Conservation (phyloP, 768 basidiomycete species). For the Obba rivulosa region DNA sequence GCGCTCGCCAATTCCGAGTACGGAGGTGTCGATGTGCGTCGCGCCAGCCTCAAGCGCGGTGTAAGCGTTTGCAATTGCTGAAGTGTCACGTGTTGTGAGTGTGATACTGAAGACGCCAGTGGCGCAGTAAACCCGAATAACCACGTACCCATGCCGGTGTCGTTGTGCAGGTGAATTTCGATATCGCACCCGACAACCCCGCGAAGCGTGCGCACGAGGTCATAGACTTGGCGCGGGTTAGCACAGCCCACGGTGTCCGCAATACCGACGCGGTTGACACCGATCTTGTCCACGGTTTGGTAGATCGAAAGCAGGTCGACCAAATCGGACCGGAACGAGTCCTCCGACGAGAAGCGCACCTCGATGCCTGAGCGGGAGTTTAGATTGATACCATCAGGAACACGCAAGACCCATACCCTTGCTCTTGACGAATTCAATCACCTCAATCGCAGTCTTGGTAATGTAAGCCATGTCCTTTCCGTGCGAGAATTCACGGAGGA, state of each 20-base stretch:
- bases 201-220: conserved; percentile 91
- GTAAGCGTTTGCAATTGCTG: conserved; percentile 97
- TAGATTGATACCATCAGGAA: background rate
- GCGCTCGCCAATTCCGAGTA: conserved; percentile 97
- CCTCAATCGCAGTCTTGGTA: conserved; percentile 97
- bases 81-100: conserved; percentile 4
- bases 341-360: conserved; percentile 99
- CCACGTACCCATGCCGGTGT: conserved; percentile 88
- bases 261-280: conserved; percentile 97
- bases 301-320: conserved; percentile 98
- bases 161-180: conserved; percentile 97
- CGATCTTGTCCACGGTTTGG: conserved; percentile 99
- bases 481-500: conserved; percentile 98
- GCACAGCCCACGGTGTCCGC: conserved; percentile 99
- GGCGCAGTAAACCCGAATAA: background rate
- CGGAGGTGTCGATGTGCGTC: conserved; percentile 97
- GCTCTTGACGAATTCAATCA: conserved; percentile 99
- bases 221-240: conserved; percentile 97
- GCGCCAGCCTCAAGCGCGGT: conserved; percentile 97
- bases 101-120: background rate
- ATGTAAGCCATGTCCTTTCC: conserved; percentile 99
- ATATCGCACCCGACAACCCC: conserved; percentile 98
- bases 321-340: conserved; percentile 98
- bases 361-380: conserved; percentile 51
- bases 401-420: conserved; percentile 48